Evolutionary conservation across 306 rosid genomes (phyloP).

Genomic region (Carpinus viminea): DNA sequence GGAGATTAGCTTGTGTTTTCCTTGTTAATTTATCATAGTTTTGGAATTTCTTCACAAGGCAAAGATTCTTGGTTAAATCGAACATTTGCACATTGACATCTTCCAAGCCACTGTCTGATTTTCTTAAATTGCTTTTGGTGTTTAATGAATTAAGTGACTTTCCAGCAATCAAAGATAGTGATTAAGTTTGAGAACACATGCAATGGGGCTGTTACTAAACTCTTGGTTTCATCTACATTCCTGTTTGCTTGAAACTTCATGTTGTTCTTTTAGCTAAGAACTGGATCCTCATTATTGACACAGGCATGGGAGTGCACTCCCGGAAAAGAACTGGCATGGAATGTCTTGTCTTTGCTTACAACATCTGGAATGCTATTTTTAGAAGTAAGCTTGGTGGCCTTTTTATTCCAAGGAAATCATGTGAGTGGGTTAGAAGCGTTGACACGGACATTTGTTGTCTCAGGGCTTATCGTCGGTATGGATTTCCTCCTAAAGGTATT

Average conservation of each 20-base stretch:
- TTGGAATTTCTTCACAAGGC: background rate
- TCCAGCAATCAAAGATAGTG: background rate
- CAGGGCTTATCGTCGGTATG: constrained; percentile 77
- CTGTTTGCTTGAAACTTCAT: background rate
- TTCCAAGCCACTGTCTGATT: background rate
- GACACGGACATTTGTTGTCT: constrained; percentile 74
- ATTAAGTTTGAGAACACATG: background rate
- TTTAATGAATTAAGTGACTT: background rate
- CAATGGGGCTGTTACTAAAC: background rate
- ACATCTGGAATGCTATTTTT: constrained; percentile 92
- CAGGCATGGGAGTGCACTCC: constrained; percentile 89
- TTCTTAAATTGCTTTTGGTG: background rate
- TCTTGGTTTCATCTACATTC: background rate
- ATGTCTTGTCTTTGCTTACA: constrained; percentile 75
- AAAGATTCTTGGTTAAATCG: background rate
- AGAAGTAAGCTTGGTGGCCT: constrained; percentile 97
- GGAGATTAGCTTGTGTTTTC: background rate
- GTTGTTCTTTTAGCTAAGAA: constrained; percentile 11
- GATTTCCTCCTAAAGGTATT: constrained; percentile 82
- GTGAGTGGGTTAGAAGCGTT: constrained; percentile 73
- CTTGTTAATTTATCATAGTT: background rate
- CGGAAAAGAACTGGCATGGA: constrained; percentile 73
- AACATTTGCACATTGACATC: background rate
- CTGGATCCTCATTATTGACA: constrained; percentile 25
- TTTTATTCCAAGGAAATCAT: constrained; percentile 84